These are phyloP conservation scores for Pelargonium citronellum DNA, from an alignment of 441 rosid genomes.

Conservation along the genomic window DNA sequence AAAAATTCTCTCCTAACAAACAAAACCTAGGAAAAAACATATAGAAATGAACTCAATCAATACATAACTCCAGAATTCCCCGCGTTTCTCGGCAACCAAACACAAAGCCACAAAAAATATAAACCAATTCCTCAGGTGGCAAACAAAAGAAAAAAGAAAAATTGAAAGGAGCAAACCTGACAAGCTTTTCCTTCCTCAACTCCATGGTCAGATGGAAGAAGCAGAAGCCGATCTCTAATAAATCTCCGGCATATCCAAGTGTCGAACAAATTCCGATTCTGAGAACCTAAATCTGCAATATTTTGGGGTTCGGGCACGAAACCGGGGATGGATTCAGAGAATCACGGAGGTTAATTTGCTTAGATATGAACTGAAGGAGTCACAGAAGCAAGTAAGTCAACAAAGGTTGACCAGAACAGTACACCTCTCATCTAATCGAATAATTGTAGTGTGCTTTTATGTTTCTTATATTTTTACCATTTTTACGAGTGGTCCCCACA, in stretches of 20 bases:
- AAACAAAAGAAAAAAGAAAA: conserved; percentile 9
- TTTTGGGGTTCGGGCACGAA: not conserved
- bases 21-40: not conserved
- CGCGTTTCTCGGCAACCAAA: conserved; percentile 12
- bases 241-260: not conserved
- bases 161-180: conserved; percentile 35
- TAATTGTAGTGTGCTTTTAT: too few species aligned
- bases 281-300: not conserved
- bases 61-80: not conserved
- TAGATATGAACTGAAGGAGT: too few species aligned
- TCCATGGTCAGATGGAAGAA: conserved; percentile 39
- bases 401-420: not conserved
- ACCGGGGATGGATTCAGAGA: not conserved
- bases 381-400: not conserved
- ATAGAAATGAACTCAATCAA: not conserved
- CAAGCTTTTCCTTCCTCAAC: conserved; percentile 59
- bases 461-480: too few species aligned
- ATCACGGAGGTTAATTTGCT: not conserved
- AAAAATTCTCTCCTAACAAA: not conserved
- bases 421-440: too few species aligned
- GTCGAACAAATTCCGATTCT: not conserved
- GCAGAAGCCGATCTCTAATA: not conserved
- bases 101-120: not conserved
- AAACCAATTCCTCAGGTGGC: not conserved
- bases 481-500: too few species aligned